phyloP scores from a whole-genome alignment of 805 yeast species.

The Wilhelminamyces savonicus region DNA sequence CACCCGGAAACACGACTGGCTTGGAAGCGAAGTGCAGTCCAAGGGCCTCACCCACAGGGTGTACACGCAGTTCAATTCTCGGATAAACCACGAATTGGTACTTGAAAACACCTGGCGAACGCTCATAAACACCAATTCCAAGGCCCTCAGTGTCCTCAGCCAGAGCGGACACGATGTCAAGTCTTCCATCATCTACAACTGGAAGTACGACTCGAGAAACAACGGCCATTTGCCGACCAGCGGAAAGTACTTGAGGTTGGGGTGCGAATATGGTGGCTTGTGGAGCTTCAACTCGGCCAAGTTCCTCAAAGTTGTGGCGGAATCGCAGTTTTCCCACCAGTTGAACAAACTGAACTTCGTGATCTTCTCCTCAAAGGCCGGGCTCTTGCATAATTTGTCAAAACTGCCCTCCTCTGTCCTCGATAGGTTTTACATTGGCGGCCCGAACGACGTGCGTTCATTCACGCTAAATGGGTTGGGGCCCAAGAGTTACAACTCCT shows the following conservation, averaged over 20 bases:
- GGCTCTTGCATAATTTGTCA: conserved; percentile 19
- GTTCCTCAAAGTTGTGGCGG: conserved; percentile 38
- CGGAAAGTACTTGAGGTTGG: conserved; percentile 33
- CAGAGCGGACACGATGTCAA: conserved; percentile 44
- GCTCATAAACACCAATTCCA: conserved; percentile 23
- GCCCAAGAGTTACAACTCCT: conserved; percentile 43
- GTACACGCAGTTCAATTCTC: conserved; percentile 25
- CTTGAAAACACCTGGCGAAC: conserved; percentile 38
- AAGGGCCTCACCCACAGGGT: conserved; percentile 39
- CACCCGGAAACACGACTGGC: conserved; percentile 42
- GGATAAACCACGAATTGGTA: conserved; percentile 43
- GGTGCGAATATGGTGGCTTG: conserved; percentile 31
- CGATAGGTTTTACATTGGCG: conserved; percentile 53
- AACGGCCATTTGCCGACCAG: conserved; percentile 34
- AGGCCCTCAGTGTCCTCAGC: conserved; percentile 22
- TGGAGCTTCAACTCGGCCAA: conserved; percentile 17
- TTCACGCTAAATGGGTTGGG: conserved; percentile 49
- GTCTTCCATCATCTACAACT: conserved; percentile 34
- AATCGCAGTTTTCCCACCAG: conserved; percentile 28
- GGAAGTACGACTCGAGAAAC: conserved; percentile 41
- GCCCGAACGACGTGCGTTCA: conserved; percentile 53
- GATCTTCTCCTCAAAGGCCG: conserved; percentile 27
- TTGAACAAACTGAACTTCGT: conserved; percentile 10
- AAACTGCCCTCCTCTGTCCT: conserved; percentile 30
- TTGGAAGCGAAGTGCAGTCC: conserved; percentile 38